Conservation (phyloP, 495 filamentous ascomycete species). For the Penicillium goetzii region DNA sequence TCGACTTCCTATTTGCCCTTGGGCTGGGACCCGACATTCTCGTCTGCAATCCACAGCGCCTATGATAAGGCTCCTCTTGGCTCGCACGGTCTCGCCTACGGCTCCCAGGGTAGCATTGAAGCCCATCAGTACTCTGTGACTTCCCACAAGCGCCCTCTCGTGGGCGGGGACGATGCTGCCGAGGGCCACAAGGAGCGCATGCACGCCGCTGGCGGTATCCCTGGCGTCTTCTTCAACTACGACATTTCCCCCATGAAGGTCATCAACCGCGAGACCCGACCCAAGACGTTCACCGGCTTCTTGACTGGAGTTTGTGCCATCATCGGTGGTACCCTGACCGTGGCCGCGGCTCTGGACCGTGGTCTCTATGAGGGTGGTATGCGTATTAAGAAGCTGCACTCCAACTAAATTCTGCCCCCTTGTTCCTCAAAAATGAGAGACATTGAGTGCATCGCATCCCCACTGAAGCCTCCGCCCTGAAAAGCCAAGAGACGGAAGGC, state of each 20-base stretch:
- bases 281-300: conserved; percentile 88
- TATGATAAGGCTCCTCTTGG: conserved; percentile 64
- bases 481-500: conserved; percentile 8
- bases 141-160: conserved; percentile 84
- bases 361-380: conserved; percentile 86
- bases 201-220: conserved; percentile 88
- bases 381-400: conserved; percentile 84
- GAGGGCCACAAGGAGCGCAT: conserved; percentile 89
- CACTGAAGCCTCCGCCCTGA: conserved; percentile 9
- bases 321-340: conserved; percentile 92
- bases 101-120: conserved; percentile 79
- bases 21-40: conserved; percentile 67
- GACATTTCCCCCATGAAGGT: conserved; percentile 99
- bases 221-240: conserved; percentile 97
- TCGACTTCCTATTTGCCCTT: conserved; percentile 91
- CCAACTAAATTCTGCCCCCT: conserved; percentile 31
- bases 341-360: conserved; percentile 91
- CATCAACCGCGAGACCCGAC: conserved; percentile 88
- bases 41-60: conserved; percentile 48
- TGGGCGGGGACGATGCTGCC: conserved; percentile 76
- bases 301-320: conserved; percentile 92
- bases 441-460: conserved; percentile 11
- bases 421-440: conserved; percentile 1
- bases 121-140: conserved; percentile 98
- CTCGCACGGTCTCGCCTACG: conserved; percentile 57